phyloP scores from a whole-genome alignment of 106 monocot species.

The Amphibolis antarctica region DNA sequence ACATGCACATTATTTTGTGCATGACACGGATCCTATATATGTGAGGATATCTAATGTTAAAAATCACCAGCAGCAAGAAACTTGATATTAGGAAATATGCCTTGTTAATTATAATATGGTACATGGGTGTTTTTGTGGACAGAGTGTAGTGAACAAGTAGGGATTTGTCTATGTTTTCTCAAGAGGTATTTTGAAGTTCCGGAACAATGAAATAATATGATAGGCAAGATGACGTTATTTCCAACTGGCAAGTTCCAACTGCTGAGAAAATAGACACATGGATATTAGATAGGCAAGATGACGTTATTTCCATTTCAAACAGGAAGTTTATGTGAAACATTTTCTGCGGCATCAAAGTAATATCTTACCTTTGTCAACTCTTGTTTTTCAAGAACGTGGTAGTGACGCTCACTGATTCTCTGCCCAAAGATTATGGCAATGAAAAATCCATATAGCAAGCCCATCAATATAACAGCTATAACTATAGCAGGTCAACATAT shows the following conservation, averaged over 20 bases:
- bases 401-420: conserved; percentile 89
- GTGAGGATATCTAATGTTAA: too few species aligned
- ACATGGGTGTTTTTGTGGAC: too few species aligned
- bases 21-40: too few species aligned
- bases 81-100: too few species aligned
- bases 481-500: conserved; percentile 28
- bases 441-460: conserved; percentile 94
- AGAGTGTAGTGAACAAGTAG: background rate
- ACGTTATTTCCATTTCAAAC: background rate
- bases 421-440: conserved; percentile 96
- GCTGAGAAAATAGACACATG: background rate
- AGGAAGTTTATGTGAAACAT: too few species aligned
- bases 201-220: too few species aligned
- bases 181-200: too few species aligned
- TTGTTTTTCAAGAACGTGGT: conserved; percentile 96
- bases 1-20: too few species aligned
- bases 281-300: background rate
- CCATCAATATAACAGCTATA: conserved; percentile 66
- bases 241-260: background rate
- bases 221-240: background rate
- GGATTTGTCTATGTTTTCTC: background rate
- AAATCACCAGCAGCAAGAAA: background rate
- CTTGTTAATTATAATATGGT: too few species aligned
- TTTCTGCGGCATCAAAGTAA: background rate
- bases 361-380: conserved; percentile 79